phyloP scores from a whole-genome alignment of 2,329 filamentous ascomycete genomes.

The Coniella lustricola region DNA sequence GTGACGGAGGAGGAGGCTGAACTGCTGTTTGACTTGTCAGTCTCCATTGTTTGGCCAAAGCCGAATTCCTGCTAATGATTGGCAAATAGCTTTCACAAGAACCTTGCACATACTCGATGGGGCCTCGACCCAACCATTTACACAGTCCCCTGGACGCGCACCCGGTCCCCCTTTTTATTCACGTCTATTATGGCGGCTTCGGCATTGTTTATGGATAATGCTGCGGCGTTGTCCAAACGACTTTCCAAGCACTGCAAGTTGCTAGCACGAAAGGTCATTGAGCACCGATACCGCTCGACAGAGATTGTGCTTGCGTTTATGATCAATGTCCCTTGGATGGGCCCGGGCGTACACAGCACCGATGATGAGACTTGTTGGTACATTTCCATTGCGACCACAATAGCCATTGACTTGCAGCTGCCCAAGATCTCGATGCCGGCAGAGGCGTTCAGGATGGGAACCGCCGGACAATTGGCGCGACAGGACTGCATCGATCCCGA shows the following conservation, averaged over 20 bases:
- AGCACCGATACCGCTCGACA: conserved; percentile 57
- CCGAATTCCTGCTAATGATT: not conserved
- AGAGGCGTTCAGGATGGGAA: conserved; percentile 36
- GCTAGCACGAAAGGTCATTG: conserved; percentile 55
- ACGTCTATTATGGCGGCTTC: conserved; percentile 65
- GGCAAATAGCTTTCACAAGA: conserved; percentile 55
- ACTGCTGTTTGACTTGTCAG: conserved; percentile 58
- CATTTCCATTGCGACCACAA: conserved; percentile 61
- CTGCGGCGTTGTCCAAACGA: conserved; percentile 57
- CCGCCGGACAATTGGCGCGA: conserved; percentile 43
- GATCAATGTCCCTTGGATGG: conserved; percentile 72
- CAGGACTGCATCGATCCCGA: conserved; percentile 63
- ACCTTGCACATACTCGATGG: conserved; percentile 67
- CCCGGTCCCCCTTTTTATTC: conserved; percentile 62
- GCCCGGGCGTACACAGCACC: conserved; percentile 57
- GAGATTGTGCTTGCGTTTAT: conserved; percentile 71
- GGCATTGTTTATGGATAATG: conserved; percentile 58
- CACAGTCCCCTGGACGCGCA: conserved; percentile 57
- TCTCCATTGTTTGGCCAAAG: conserved; percentile 1
- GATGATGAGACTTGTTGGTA: conserved; percentile 69
- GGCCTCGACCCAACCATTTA: conserved; percentile 63
- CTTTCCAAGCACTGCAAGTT: conserved; percentile 57
- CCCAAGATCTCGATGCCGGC: conserved; percentile 62
- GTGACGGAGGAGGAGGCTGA: conserved; percentile 59
- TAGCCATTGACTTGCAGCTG: conserved; percentile 61